These are phyloP conservation scores for Hydrangea macrophylla DNA, from an alignment of 148 eudicot genomes.

Conservation along the genomic window DNA sequence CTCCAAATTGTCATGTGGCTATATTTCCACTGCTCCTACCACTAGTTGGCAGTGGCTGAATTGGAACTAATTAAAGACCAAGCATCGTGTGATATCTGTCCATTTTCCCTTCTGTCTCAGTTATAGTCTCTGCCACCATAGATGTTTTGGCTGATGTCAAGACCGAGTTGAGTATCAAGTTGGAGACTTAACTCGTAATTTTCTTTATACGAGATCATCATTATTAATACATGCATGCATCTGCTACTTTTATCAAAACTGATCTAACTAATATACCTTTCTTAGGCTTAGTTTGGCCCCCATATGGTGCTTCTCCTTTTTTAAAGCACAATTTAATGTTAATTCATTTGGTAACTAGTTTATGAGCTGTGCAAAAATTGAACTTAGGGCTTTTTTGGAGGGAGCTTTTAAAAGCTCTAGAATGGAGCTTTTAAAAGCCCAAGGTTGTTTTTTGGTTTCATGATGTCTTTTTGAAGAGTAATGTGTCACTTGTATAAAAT, in stretches of 20 bases:
- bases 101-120: background rate
- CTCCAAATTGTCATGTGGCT: background rate
- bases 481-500: no score
- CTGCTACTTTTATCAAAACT: background rate
- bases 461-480: no score
- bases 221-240: conserved; percentile 3
- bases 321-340: no score
- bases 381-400: no score
- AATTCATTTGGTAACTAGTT: no score
- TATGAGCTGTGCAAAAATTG: no score
- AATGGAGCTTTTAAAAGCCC: no score
- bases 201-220: conserved; percentile 9
- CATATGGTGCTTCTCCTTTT: no score
- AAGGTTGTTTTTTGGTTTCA: no score
- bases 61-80: background rate
- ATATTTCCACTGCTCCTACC: background rate
- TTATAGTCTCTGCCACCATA: conserved; percentile 39
- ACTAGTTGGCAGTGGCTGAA: background rate
- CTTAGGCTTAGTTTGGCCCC: no score
- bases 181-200: conserved; percentile 10
- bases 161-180: conserved; percentile 71
- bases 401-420: no score
- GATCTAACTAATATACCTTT: conserved; percentile 20
- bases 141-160: conserved; percentile 82
- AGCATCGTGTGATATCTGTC: background rate